Evolutionary conservation across 2,329 filamentous ascomycete genomes (phyloP), one percentile per base, ranked within the genome.

Genomic region (Arthrinium phaeospermum): DNA sequence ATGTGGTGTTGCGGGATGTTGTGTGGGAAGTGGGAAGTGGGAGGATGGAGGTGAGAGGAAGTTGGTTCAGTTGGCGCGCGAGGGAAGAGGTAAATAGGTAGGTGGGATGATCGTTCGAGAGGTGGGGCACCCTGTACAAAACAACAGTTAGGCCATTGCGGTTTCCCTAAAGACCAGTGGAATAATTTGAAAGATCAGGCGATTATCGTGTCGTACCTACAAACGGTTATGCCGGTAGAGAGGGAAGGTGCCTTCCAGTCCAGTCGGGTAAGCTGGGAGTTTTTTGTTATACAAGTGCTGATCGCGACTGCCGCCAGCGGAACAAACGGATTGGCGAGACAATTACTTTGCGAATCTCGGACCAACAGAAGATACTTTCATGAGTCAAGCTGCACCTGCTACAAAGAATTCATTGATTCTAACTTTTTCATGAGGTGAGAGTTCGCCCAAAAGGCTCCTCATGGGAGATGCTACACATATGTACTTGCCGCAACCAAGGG

Each of bases 51-150:
- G 67, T 68, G 67, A 49, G 24, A 49, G 30, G 67, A 46, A 68
- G 74, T 44, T 73, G 74, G 71, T 53, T 72, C 70, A 70, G 70
- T 19, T 44, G 53, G 53, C 19, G 53, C 37, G 70, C 37, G 70
- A 27, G 53, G 53, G 37, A 67, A 61, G 37, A 67, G 46, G 45
- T 71, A 71, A 61, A 37, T 71, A 64, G 57, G 57, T 71, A 64
- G 57, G 57, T 64, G 57, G 57, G 34, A 64, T 41, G n/a, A 41
- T 64, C 57, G 57, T 64, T 64, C 57, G 57, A 64, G 57, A 41
- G 57, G 57, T 64, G 57, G 57, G 57, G 57, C 57, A n/a, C 57
- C 34, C 57, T 64, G 57, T 37, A 64, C 57, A 64, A 64, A 64
- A 64, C 57, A 64, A 64, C 57, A 41, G 22, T 64, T 64, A 64